Evolutionary conservation across 345 rosid genomes (phyloP), one percentile per base, ranked within the genome.

Genomic region (Barbarea vulgaris): DNA sequence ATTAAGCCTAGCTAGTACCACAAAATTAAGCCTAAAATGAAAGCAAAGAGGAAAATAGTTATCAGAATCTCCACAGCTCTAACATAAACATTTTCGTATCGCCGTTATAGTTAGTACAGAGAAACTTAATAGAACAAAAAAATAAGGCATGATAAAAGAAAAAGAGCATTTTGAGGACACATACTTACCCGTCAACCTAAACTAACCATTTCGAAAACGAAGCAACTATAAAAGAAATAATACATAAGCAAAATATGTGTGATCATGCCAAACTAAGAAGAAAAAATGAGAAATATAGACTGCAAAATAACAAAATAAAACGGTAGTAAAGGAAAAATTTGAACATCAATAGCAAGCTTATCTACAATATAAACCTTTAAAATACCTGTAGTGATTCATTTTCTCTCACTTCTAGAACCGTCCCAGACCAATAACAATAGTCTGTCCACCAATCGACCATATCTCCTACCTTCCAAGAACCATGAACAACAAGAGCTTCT

Each of bases 381-480:
- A 41, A 30, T 51, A 76, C 80, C 80, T 69, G 4, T 4, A 46
- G 24, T 2, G 55, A 14, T 12, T 34, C 51, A 14, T 53, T 33
- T 22, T 69, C 70, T 44, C 9, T 54, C 24, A 69, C 70, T 63
- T 76, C 52, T 0, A 13, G 24, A 54, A 76, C 17, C 10, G 24
- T 76, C 22, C 70, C 80, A 25, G 42, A 53, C 80, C 80, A 76
- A 55, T 22, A 63, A 48, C 80, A 69, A 33, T 24, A 6, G 25
- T 54, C 80, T 42, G 7, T 44, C 42, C 64, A 76, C 80, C 80
- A 76, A 14, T 76, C 80, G 0, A 76, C 80, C 31, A 76, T 24
- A 64, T 76, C 80, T 8, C 80, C 80, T 2, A 62, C 80, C 36
- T 63, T 76, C 66, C 66, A 69, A 44, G 4, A 0, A 54, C 24